phyloP scores from a whole-genome alignment of 2,329 filamentous ascomycete genomes.

The Myotisia sp. region DNA sequence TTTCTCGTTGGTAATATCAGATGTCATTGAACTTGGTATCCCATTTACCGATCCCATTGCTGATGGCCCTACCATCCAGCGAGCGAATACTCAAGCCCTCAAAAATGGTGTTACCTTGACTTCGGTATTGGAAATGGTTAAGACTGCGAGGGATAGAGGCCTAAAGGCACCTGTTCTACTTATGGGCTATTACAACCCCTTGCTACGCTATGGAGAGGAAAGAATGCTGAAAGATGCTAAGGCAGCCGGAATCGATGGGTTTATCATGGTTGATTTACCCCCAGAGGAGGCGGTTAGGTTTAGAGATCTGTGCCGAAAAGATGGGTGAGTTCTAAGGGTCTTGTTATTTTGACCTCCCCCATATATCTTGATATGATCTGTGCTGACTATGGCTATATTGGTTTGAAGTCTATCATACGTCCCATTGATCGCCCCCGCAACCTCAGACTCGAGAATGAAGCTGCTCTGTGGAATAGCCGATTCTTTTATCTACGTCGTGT shows the following conservation, averaged over 20 bases:
- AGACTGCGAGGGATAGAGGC: conserved; percentile 61
- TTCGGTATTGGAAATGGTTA: conserved; percentile 68
- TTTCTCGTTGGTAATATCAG: conserved; percentile 31
- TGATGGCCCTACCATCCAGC: conserved; percentile 94
- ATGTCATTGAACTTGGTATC: conserved; percentile 88
- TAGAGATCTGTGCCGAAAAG: conserved; percentile 65
- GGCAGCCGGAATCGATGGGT: conserved; percentile 77
- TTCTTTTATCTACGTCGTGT: conserved; percentile 98
- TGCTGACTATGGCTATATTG: not conserved
- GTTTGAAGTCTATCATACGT: conserved; percentile 67
- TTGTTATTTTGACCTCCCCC: conserved; percentile 2
- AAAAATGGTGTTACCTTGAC: conserved; percentile 75
- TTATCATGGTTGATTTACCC: conserved; percentile 90
- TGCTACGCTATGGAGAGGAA: conserved; percentile 89
- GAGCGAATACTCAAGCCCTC: conserved; percentile 79
- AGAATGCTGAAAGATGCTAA: conserved; percentile 70
- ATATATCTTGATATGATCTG: not conserved
- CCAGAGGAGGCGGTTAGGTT: conserved; percentile 93
- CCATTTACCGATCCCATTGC: conserved; percentile 98
- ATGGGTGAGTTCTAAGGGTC: conserved; percentile 54
- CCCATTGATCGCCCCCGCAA: conserved; percentile 88
- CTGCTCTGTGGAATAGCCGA: conserved; percentile 92
- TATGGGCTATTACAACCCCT: conserved; percentile 98
- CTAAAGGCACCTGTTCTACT: conserved; percentile 72
- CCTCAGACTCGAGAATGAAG: conserved; percentile 85